A percentile compares a stretch with the other conserved stretches of the same genome.
These are phyloP conservation scores for Xylaria sp. DNA, from an alignment of 2,329 filamentous ascomycete species.

Conservation along the genomic window DNA sequence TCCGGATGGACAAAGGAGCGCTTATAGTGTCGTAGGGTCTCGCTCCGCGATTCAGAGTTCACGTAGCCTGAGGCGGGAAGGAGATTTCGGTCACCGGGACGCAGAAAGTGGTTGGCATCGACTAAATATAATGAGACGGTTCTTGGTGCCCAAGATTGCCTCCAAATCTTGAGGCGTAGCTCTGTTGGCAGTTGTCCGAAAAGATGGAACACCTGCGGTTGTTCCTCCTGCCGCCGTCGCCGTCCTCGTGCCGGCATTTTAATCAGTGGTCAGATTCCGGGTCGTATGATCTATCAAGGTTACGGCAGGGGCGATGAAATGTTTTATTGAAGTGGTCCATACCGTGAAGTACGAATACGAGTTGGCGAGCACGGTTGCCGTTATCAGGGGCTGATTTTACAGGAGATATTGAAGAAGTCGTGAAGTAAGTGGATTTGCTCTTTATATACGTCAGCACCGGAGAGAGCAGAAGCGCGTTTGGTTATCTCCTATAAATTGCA, in stretches of 20 bases:
- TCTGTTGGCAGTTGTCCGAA: slow-evolving; percentile 22
- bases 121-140: not conserved
- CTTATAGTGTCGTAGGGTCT: slow-evolving; percentile 27
- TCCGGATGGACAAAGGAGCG: slow-evolving; percentile 2
- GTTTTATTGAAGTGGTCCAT: no score
- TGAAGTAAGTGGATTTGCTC: no score
- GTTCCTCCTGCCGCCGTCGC: not conserved
- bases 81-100: not conserved
- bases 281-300: not conserved
- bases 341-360: no score
- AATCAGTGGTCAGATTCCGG: not conserved
- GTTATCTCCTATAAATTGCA: no score
- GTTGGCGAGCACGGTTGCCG: no score
- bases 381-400: no score
- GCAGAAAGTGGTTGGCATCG: not conserved
- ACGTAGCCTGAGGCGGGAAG: slow-evolving; percentile 22
- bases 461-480: no score
- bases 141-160: slow-evolving; percentile 9
- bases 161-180: slow-evolving; percentile 17
- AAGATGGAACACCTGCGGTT: slow-evolving; percentile 3
- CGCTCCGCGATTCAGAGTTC: slow-evolving; percentile 19
- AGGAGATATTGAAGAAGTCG: no score
- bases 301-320: no score
- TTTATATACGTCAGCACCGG: no score
- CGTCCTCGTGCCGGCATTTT: not conserved